phyloP scores from a whole-genome alignment of 2,329 filamentous ascomycete genomes.

The Cytospora chrysosperma region DNA sequence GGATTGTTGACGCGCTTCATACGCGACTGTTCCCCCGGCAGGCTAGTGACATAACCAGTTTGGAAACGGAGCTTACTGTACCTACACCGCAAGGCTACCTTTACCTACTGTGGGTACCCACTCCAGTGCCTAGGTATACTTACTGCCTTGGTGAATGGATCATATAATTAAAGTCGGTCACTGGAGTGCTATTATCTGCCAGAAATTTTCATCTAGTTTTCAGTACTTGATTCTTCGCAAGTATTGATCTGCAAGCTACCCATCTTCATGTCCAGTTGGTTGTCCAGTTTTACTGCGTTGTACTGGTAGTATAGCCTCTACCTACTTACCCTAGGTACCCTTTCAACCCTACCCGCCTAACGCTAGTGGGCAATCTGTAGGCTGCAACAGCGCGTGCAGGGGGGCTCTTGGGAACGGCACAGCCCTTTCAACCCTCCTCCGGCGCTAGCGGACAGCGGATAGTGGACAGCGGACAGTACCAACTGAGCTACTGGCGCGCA shows the following conservation, averaged over 20 bases:
- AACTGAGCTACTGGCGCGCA: constrained; percentile 5
- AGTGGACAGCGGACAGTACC: not conserved
- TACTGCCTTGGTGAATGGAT: no score
- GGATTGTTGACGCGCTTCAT: constrained; percentile 19
- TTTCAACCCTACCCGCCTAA: not conserved
- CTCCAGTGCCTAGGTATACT: no score
- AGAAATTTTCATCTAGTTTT: no score
- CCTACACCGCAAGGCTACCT: not conserved
- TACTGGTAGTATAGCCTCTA: no score
- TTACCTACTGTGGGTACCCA: no score
- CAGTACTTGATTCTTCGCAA: no score
- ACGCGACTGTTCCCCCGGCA: constrained; percentile 3
- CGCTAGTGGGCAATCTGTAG: not conserved
- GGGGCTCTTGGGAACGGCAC: not conserved
- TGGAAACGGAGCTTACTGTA: not conserved
- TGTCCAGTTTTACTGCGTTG: no score
- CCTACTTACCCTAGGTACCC: no score
- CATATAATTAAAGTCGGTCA: no score
- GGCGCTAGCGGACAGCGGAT: not conserved
- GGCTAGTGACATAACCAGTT: not conserved
- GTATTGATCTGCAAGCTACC: no score
- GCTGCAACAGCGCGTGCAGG: not conserved
- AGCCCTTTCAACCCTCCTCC: not conserved
- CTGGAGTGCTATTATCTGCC: not conserved
- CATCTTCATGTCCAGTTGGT: no score